Evolutionary conservation across 2,329 filamentous ascomycete genomes (phyloP).

Genomic region (Endoconidiophora polonica): DNA sequence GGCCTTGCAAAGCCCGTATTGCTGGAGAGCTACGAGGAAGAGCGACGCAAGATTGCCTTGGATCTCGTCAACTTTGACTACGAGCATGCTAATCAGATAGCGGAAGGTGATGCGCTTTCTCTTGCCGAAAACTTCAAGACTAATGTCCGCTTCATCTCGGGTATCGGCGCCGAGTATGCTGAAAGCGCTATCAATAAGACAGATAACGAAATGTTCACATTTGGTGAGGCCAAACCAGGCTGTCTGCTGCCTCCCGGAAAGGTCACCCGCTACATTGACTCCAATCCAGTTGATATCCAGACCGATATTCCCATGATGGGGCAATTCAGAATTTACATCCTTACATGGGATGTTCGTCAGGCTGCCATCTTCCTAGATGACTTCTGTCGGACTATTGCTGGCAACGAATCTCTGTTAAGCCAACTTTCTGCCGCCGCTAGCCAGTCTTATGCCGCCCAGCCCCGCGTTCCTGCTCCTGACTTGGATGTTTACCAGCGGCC

Average conservation of each 20-base stretch:
- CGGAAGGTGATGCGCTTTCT: slow-evolving; percentile 43
- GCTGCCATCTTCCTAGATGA: slow-evolving; percentile 40
- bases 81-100: slow-evolving; percentile 39
- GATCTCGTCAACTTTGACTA: slow-evolving; percentile 44
- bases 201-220: slow-evolving; percentile 23
- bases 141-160: slow-evolving; percentile 58
- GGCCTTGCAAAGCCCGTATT: slow-evolving; percentile 37
- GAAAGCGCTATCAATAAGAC: slow-evolving; percentile 34
- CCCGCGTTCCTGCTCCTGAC: slow-evolving; percentile 37
- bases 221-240: slow-evolving; percentile 35
- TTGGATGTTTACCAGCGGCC: slow-evolving; percentile 48
- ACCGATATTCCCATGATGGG: slow-evolving; percentile 63
- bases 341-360: slow-evolving; percentile 44
- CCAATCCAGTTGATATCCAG: slow-evolving; percentile 62
- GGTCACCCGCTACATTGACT: slow-evolving; percentile 58
- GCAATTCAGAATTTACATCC: slow-evolving; percentile 60
- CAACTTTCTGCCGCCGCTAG: slow-evolving; percentile 42
- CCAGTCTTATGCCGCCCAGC: slow-evolving; percentile 43
- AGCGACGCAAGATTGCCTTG: slow-evolving; percentile 44
- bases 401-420: slow-evolving; percentile 37
- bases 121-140: slow-evolving; percentile 52
- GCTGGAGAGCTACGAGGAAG: slow-evolving; percentile 43
- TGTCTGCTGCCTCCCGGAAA: slow-evolving; percentile 48
- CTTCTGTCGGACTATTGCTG: slow-evolving; percentile 38
- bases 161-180: slow-evolving; percentile 46